Percentiles rank a stretch among this genome's conserved stretches.
Evolutionary conservation across 179 eudicot species (phyloP).

Genomic region (Sideroxylon spinosum): DNA sequence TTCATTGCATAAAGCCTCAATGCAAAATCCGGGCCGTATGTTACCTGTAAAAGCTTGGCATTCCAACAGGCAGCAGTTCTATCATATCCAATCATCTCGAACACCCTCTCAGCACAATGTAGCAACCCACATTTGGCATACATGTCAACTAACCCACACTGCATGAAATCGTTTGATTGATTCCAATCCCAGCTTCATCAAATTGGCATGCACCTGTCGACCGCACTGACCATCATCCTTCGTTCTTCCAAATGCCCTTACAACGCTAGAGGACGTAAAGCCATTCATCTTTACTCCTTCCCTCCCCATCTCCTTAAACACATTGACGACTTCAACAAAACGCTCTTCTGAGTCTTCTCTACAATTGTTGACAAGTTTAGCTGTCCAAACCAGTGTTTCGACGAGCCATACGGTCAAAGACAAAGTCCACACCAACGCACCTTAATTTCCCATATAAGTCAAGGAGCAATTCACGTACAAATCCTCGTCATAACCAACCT

Average conservation of each 20-base stretch:
- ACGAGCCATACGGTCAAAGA: conserved; percentile 32
- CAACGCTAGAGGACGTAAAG: conserved; percentile 47
- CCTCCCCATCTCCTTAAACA: conserved; percentile 52
- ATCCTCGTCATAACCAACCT: conserved; percentile 35
- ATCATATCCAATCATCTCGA: conserved; percentile 29
- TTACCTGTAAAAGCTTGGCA: conserved; percentile 53
- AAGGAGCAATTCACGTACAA: conserved; percentile 39
- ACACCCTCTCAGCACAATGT: conserved; percentile 43
- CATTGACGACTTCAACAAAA: conserved; percentile 33
- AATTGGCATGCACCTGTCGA: conserved; percentile 53
- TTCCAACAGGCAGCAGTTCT: conserved; percentile 58
- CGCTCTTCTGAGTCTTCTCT: conserved; percentile 32
- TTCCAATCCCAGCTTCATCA: conserved; percentile 48
- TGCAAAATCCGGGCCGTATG: conserved; percentile 36
- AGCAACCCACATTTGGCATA: conserved; percentile 51
- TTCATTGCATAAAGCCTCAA: conserved; percentile 77
- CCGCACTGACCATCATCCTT: conserved; percentile 45
- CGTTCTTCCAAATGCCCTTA: conserved; percentile 63
- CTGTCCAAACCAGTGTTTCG: conserved; percentile 52
- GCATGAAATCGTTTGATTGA: conserved; percentile 42
- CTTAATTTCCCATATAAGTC: conserved; percentile 48
- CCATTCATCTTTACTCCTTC: conserved; percentile 53
- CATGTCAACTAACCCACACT: conserved; percentile 64
- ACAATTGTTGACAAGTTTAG: conserved; percentile 46
- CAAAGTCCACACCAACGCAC: conserved; percentile 35